Base-by-base conservation (phyloP, 2,329 filamentous ascomycete genomes). In the Aureobasidium mangrovei region DNA sequence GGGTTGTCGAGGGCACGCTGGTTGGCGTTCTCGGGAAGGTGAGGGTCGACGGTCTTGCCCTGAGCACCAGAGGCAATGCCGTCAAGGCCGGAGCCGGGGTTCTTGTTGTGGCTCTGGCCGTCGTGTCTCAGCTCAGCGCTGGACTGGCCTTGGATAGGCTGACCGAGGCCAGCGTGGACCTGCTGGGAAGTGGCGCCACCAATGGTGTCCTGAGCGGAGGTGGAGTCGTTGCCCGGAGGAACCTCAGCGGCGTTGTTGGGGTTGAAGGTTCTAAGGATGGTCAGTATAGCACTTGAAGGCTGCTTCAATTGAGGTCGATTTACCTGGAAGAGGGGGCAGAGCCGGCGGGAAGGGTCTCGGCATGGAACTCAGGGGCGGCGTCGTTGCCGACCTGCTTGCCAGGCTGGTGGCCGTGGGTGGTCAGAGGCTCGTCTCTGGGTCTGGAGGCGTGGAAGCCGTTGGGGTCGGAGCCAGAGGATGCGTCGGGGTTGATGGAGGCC, bases 301-400 rank as follows among this genome's bases (percentile, higher is more conserved):
- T 10, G 5, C 6, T 4, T 39, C 4, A 28, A 35, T 45, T 28
- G 10, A 26, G 18, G 6, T 33, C 2, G n/a, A 47, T 38, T 29
- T 36, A 54, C 53, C 31, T 27, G 41, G 69, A 65, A 1, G 68
- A 58, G 1, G 85, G 85, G 0, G 85, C 85, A 3, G 80, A 79
- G 56, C 85, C 85, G 0, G 83, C 69, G 0, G 82, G 76, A 35
- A 82, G 69, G 1, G 75, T 77, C 65, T 88, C 60, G 27, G 80
- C 77, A 62, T 77, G 72, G 72, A 86, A 89, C 63, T 86, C 84
- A 24, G 81, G 81, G 9, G 69, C 64, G 27, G 71, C 70, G 52
- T 84, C 82, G 60, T 81, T 79, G 62, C 79, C 79, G 55, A 81
- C 76, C 57, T 80, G 76, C 38, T 54, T 54, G 42, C 41, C 43